phyloP scores from a whole-genome alignment of 2,329 filamentous ascomycete species.

The Aspergillus tamarii region DNA sequence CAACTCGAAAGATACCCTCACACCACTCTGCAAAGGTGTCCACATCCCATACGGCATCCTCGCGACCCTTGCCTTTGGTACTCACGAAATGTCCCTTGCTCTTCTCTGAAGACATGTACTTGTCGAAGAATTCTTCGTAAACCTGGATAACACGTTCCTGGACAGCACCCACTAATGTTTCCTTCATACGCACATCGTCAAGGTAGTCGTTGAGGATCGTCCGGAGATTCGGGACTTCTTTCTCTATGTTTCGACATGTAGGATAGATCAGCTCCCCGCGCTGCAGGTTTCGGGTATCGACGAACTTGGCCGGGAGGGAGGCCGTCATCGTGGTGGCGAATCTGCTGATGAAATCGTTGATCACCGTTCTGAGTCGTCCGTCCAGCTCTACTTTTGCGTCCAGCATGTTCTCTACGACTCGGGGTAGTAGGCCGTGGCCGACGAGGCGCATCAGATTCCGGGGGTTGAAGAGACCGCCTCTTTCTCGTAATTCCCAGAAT shows the following conservation, averaged over 20 bases:
- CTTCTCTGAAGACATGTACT: constrained; percentile 47
- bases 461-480: constrained; percentile 68
- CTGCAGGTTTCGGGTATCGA: constrained; percentile 42
- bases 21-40: constrained; percentile 68
- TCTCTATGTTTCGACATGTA: constrained; percentile 59
- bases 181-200: constrained; percentile 65
- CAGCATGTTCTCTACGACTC: constrained; percentile 71
- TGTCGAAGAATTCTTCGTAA: constrained; percentile 68
- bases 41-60: constrained; percentile 66
- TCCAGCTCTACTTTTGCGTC: constrained; percentile 72
- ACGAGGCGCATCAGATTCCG: constrained; percentile 63
- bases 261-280: constrained; percentile 48
- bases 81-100: constrained; percentile 37
- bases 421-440: constrained; percentile 61
- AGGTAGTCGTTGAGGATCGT: constrained; percentile 64
- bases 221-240: constrained; percentile 60
- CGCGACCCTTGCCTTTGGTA: constrained; percentile 62
- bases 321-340: constrained; percentile 62
- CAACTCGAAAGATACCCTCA: constrained; percentile 61
- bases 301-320: constrained; percentile 44
- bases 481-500: constrained; percentile 68
- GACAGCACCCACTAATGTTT: constrained; percentile 68
- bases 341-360: constrained; percentile 67
- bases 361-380: constrained; percentile 62
- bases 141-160: constrained; percentile 64